Conservation (phyloP, 805 yeast species). For the Tetrapisispora phaffii region DNA sequence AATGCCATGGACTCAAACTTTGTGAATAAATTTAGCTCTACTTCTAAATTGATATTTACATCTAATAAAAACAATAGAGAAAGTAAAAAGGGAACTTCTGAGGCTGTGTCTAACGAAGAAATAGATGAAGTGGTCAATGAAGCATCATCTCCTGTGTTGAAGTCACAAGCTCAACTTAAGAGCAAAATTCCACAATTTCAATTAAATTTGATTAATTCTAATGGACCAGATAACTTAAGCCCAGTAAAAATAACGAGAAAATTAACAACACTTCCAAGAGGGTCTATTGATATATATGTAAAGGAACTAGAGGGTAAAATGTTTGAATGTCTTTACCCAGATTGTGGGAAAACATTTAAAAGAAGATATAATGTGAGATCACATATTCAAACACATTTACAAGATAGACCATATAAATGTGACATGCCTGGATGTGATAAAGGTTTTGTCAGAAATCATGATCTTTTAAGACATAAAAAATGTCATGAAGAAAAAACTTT, state of each 20-base stretch:
- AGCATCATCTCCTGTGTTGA: slow-evolving; percentile 38
- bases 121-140: not conserved
- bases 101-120: not conserved
- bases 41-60: not conserved
- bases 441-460: slow-evolving; percentile 91
- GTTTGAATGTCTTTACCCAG: slow-evolving; percentile 63
- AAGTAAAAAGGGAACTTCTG: not conserved
- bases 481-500: slow-evolving; percentile 69
- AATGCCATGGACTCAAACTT: not conserved
- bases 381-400: slow-evolving; percentile 91
- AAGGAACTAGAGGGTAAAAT: slow-evolving; percentile 68
- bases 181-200: slow-evolving; percentile 17
- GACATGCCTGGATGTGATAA: slow-evolving; percentile 54
- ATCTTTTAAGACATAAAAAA: slow-evolving; percentile 78
- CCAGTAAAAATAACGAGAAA: slow-evolving; percentile 22
- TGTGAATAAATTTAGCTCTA: not conserved
- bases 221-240: slow-evolving; percentile 2
- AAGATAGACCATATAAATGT: slow-evolving; percentile 88
- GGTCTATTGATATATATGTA: slow-evolving; percentile 76
- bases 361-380: slow-evolving; percentile 87
- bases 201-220: slow-evolving; percentile 4
- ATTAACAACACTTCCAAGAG: slow-evolving; percentile 56
- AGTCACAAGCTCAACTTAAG: slow-evolving; percentile 25
- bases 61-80: slow-evolving; percentile 22
- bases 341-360: slow-evolving; percentile 76